Evolutionary conservation across 169 alveolate species (phyloP), one percentile per base, ranked within the genome.

Genomic region (Babesia sp.): DNA sequence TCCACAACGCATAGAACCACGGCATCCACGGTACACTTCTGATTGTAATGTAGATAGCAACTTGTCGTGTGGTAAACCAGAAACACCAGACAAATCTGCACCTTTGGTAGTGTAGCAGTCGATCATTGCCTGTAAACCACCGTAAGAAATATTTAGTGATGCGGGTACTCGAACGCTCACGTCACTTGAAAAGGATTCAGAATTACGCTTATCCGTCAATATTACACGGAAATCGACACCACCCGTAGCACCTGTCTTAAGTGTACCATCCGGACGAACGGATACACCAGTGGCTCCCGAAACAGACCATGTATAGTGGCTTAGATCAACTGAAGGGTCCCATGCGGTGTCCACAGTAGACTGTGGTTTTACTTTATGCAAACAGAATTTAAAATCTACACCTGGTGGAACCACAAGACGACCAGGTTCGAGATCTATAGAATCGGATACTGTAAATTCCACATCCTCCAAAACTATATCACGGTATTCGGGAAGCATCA

Each of bases 401-500:
- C 73, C 74, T 22, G 72, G 71, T 1, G 83, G 73, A 39, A 69
- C 37, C 36, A 71, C 63, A 26, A 69, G 53, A 28, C 69, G 68
- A 54, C 53, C 51, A 33, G 89, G 82, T 28, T 69, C 84, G 24
- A 81, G 57, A 36, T 61, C 80, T 20, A 67, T 54, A 54, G 71
- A 41, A 41, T 74, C 89, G 34, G 82, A 69, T 5, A 81, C 89
- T 45, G 72, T 73, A 63, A 81, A 81, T 74, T 81, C 85, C 0
- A 81, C 89, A n/a, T 70, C 82, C 33, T 51, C 48, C 50, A 73
- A 28, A 5, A 36, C 72, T 29, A 81, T 74, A 20, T 72, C 58
- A 14, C 46, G 22, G 61, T 81, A 81, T 51, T 81, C 85, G 9
- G 82, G 84, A 12, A 81, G 60, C 42, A 71, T 14, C 28, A 81